phyloP scores from a whole-genome alignment of 768 basidiomycete species.

The Nidularia sp. region DNA sequence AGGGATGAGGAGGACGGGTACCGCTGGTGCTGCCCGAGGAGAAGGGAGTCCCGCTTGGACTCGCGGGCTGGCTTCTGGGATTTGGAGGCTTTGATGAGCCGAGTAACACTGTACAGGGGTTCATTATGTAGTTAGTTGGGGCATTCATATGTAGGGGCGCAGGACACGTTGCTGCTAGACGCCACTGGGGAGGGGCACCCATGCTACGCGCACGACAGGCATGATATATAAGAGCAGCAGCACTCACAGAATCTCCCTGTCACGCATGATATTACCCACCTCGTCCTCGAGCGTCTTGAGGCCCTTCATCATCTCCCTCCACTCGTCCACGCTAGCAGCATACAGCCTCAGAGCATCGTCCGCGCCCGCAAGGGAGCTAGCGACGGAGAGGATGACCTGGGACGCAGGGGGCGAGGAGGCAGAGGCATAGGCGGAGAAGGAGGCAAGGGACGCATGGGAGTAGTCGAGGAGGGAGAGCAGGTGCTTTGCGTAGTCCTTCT shows the following conservation, averaged over 20 bases:
- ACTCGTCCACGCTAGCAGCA: conserved; percentile 55
- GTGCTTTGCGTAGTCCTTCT: conserved; percentile 69
- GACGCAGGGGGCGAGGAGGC: conserved; percentile 56
- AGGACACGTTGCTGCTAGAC: neutral
- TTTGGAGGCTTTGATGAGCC: conserved; percentile 77
- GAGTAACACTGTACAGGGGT: conserved; percentile 51
- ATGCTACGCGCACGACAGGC: too few relatives aligned
- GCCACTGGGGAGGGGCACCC: too few relatives aligned
- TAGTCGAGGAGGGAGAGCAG: conserved; percentile 52
- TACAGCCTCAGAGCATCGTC: conserved; percentile 69
- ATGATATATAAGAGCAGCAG: neutral
- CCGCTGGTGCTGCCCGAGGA: conserved; percentile 20
- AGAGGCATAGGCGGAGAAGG: conserved; percentile 70
- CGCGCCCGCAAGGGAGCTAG: conserved; percentile 53
- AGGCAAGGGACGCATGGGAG: conserved; percentile 58
- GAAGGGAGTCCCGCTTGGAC: conserved; percentile 32
- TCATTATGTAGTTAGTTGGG: neutral
- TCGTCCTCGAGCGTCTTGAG: conserved; percentile 73
- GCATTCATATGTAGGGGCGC: neutral
- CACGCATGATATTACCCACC: conserved; percentile 62
- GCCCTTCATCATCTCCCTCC: conserved; percentile 54
- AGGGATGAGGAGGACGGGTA: conserved; percentile 40
- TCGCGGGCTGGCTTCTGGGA: conserved; percentile 28
- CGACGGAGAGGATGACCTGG: conserved; percentile 51
- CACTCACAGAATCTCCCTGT: conserved; percentile 79